A percentile compares a stretch with the other conserved stretches of the same genome.
phyloP scores from a whole-genome alignment of 352 stramenopile genomes.

The Phytophthora fragariaefolia region DNA sequence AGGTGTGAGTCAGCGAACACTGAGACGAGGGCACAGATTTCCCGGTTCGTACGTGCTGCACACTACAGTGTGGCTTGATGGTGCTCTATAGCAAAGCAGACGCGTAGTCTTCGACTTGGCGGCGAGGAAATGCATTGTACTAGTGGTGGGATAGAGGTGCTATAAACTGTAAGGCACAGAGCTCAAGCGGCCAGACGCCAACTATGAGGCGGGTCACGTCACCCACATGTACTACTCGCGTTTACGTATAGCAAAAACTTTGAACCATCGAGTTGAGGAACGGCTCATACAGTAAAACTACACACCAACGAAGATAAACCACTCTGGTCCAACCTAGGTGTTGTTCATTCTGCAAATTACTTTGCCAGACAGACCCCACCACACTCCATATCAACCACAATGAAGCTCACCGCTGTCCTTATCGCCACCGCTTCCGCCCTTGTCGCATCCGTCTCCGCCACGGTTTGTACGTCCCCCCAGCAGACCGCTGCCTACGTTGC shows the following conservation, averaged over 20 bases:
- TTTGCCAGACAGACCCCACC: background rate
- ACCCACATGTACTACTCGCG: background rate
- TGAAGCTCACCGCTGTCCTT: conserved; percentile 24
- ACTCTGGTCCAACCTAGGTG: background rate
- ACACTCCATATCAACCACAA: background rate
- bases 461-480: conserved; percentile 15
- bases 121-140: conserved; percentile 2
- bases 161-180: background rate
- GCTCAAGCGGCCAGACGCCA: background rate
- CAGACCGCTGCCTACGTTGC: conserved; percentile 24
- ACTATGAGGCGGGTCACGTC: background rate
- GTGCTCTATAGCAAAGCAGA: conserved; percentile 1
- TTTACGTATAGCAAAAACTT: background rate
- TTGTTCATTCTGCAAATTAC: conserved; percentile 24
- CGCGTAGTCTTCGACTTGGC: background rate
- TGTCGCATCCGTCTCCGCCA: conserved; percentile 8
- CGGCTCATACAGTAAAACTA: background rate
- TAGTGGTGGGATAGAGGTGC: background rate
- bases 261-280: conserved; percentile 4
- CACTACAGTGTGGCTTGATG: background rate
- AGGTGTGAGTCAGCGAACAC: too few species aligned
- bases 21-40: background rate
- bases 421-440: conserved; percentile 17
- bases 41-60: too few species aligned
- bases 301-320: background rate